Conservation (phyloP, 495 filamentous ascomycete species). For the Aspergillus haitiensis region DNA sequence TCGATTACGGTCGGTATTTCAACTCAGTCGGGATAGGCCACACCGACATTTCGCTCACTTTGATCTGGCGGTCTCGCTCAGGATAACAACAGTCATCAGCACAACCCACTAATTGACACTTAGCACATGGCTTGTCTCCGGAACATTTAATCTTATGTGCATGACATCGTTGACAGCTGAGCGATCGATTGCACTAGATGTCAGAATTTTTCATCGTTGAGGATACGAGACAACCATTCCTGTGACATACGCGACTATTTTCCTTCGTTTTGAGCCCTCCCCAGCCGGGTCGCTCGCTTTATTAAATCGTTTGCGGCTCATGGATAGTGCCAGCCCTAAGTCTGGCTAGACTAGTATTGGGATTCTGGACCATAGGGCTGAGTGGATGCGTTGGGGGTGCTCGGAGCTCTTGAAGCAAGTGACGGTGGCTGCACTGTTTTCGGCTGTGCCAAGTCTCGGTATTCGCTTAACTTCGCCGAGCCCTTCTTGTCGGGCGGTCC, state of each 20-base stretch:
- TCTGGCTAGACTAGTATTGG: not conserved
- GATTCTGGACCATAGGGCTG: not conserved
- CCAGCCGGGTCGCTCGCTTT: conserved; percentile 14
- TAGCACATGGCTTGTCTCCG: conserved; percentile 42
- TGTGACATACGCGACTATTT: conserved; percentile 40
- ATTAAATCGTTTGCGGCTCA: conserved; percentile 20
- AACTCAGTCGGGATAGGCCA: not conserved
- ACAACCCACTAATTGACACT: conserved; percentile 40
- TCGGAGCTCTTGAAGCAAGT: not conserved
- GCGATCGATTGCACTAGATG: not conserved
- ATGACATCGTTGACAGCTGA: conserved; percentile 48
- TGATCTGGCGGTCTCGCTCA: conserved; percentile 43
- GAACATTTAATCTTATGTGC: conserved; percentile 50
- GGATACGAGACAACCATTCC: not conserved
- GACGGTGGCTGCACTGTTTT: not conserved
- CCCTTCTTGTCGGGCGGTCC: too few relatives aligned
- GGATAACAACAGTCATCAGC: conserved; percentile 43
- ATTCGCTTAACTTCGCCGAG: too few relatives aligned
- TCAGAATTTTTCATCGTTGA: conserved; percentile 1
- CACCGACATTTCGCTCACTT: conserved; percentile 47
- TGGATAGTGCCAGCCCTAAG: conserved; percentile 13
- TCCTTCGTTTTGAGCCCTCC: conserved; percentile 32
- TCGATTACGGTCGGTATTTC: conserved; percentile 1
- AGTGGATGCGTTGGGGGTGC: not conserved
- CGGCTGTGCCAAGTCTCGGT: conserved; percentile 2